Evolutionary conservation across 2,329 filamentous ascomycete species (phyloP), one percentile per base, ranked within the genome.

Genomic region (Tolypocladium capitatum): DNA sequence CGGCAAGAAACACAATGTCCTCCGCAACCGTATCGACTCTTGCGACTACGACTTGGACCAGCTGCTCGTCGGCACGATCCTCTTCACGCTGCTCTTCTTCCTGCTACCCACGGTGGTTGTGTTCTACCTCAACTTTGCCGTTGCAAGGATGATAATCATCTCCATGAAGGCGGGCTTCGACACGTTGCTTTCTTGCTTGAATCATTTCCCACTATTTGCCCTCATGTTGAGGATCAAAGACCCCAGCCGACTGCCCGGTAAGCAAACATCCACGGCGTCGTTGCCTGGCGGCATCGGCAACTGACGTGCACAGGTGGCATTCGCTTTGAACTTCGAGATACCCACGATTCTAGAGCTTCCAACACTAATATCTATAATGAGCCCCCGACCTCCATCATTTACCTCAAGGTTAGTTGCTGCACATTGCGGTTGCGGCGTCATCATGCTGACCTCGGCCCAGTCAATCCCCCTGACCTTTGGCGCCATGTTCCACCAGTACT

Each of bases 41-140:
- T 98, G 92, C 72, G 92, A 97, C 68, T 98, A 98, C 68, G 92
- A 97, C 62, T 78, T 98, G 24, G 92, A 98, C 62, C 94, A 98
- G 67, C 78, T 98, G 4, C 81, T 98, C 7, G 82, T 98, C 8
- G 92, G 92, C 51, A 98, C 92, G 1, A 97, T 98, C 50, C 73
- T 98, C 20, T 98, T 98, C 62, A 97, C 92, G 0, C 72, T 98
- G 8, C 76, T 98, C 1, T 94, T 94, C 68, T 98, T 97, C 64
- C 74, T 98, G 16, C 73, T 98, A 4, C 92, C 92, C 0, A 98
- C 92, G 0, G 89, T 98, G 24, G 80, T 91, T 46, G 92, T 98
- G 40, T 98, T 97, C 63, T 98, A 98, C 61, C 74, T 96, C 50
- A 95, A 94, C 38, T 98, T 98, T 68, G 91, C 94, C 43, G 81